phyloP scores from a whole-genome alignment of 163 green algal genomes.

The Chlamydomonas reinhardtii region DNA sequence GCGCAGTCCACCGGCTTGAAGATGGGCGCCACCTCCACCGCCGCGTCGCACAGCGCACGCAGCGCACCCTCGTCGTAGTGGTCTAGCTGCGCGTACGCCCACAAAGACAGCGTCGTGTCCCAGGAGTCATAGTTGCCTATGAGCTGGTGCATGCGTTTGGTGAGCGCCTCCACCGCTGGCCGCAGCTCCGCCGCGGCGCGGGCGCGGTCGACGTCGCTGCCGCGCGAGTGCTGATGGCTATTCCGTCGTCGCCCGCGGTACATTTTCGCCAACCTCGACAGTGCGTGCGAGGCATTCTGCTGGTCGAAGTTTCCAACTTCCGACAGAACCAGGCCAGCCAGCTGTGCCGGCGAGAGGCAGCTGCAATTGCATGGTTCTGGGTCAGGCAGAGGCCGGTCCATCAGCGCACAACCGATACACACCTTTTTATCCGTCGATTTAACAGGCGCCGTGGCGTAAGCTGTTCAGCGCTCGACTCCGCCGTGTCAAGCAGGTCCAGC shows the following conservation, averaged over 20 bases:
- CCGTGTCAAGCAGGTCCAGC: slow-evolving; percentile 1
- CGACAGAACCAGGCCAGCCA: slow-evolving; percentile 5
- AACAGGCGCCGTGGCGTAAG: slow-evolving; percentile 13
- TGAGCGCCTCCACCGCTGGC: slow-evolving; percentile 19
- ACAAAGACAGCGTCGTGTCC: slow-evolving; percentile 24
- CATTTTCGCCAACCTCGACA: slow-evolving; percentile 38
- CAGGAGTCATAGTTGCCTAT: slow-evolving; percentile 32
- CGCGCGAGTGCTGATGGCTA: no score
- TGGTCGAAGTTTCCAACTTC: slow-evolving; percentile 36
- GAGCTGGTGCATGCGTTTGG: slow-evolving; percentile 24
- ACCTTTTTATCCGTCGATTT: slow-evolving; percentile 44
- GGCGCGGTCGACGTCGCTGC: no score
- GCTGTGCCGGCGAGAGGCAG: slow-evolving; percentile 10
- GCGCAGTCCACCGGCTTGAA: slow-evolving; percentile 42
- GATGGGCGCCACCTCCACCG: neutral
- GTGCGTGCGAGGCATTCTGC: slow-evolving; percentile 21
- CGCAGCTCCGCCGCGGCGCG: neutral
- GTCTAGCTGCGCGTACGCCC: slow-evolving; percentile 18
- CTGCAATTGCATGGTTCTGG: neutral
- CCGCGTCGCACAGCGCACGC: slow-evolving; percentile 2
- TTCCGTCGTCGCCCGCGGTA: neutral
- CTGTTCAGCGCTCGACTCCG: neutral
- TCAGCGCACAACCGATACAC: neutral
- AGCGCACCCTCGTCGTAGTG: slow-evolving; percentile 16
- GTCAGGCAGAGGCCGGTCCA: neutral